Base-by-base conservation (phyloP, 345 rosid genomes). In the Salix arbutifolia region DNA sequence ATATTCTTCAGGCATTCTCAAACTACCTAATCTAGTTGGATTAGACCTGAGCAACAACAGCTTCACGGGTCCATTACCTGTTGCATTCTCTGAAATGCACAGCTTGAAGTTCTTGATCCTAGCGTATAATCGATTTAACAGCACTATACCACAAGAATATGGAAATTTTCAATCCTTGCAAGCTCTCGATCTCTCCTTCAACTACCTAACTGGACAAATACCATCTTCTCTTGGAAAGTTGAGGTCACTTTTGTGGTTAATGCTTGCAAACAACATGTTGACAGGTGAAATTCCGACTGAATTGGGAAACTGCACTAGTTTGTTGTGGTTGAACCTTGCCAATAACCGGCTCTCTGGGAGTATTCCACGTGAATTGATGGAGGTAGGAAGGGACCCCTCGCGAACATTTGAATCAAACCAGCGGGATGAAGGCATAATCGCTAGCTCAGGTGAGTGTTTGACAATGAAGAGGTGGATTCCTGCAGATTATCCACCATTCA, bases 401-500 rank as follows among this genome's bases (percentile, higher is more conserved):
- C 74, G 85, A 14, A 89, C 97, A 12, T 93, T 95, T 31, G 79
- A 83, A 75, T 81, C 76, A 7, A 95, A 95, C 70, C 84, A 74
- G 74, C 76, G 72, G 33, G 62, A 14, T 2, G 87, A 80, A 28
- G 21, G 82, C 16, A 65, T 85, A 33, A 78, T 79, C 33, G 86
- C 91, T 30, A 91, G 96, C 44, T 89, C 96, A 0, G 89, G 97
- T 1, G 99, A 91, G 85, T 93, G 99, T 81, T 83, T 83, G 74
- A 74, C 88, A 8, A 93, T 95, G 97, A 87, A 0, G 84, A 90
- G 99, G 81, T 95, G 99, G 99, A 93, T 95, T 78, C 97, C 97
- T 33, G 97, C 94, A 28, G 93, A 93, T 77, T 93, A 91, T 73
- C 93, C 92, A 26, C 99, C 99, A 25, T 95, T 95, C 84, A 90